Evolutionary conservation across 495 filamentous ascomycete species (phyloP).

Genomic region (Tuber magnatum): DNA sequence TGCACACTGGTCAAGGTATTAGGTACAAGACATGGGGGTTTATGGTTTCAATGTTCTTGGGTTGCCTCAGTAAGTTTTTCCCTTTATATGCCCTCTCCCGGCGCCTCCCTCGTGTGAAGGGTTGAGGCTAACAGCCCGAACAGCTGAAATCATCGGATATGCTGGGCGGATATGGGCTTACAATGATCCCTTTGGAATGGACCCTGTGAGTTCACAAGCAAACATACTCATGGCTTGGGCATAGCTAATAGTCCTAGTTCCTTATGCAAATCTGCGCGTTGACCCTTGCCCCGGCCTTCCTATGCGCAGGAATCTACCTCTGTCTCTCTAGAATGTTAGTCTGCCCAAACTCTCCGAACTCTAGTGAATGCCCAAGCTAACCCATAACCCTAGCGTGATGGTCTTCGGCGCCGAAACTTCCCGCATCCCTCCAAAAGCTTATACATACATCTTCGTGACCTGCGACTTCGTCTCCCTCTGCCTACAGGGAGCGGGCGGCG

Average conservation of each 20-base stretch:
- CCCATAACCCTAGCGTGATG: slow-evolving; percentile 42
- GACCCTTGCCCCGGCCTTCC: slow-evolving; percentile 60
- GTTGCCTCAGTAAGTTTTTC: slow-evolving; percentile 29
- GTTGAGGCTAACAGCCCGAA: not conserved
- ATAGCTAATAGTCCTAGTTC: slow-evolving; percentile 36
- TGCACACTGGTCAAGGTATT: slow-evolving; percentile 43
- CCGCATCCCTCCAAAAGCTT: slow-evolving; percentile 51
- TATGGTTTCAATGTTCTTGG: slow-evolving; percentile 41
- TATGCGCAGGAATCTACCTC: slow-evolving; percentile 60
- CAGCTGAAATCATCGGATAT: slow-evolving; percentile 46
- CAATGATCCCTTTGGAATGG: slow-evolving; percentile 41
- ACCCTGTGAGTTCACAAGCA: slow-evolving; percentile 22
- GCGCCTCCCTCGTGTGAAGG: not conserved
- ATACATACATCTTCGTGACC: slow-evolving; percentile 53
- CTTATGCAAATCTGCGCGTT: slow-evolving; percentile 54
- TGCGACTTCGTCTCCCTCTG: slow-evolving; percentile 59
- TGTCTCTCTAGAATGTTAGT: slow-evolving; percentile 51
- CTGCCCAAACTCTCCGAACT: not conserved
- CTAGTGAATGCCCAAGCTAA: slow-evolving; percentile 6
- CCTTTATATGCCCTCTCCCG: not conserved
- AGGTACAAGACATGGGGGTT: slow-evolving; percentile 47
- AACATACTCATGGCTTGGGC: not conserved
- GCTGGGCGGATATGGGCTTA: slow-evolving; percentile 43
- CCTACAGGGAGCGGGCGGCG: slow-evolving; percentile 55
- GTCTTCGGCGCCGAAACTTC: slow-evolving; percentile 57